phyloP scores from a whole-genome alignment of 108 stramenopile species.

The Thalassiosira profunda region DNA sequence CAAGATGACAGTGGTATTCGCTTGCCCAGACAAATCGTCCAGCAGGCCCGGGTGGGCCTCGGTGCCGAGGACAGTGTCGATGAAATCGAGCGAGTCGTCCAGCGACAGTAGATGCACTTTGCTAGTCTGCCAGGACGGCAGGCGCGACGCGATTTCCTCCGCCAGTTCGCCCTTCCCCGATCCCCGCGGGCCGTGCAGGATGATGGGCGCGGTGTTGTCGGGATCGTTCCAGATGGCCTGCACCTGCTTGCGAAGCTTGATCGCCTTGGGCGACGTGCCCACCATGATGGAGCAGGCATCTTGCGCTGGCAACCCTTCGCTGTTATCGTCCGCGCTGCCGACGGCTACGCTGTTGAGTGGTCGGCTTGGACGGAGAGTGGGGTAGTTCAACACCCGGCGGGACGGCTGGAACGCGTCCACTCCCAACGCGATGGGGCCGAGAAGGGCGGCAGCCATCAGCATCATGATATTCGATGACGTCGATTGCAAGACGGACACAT shows the following conservation, averaged over 20 bases:
- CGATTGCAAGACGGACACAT: no score
- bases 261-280: conserved; percentile 26
- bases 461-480: no score
- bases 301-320: no score
- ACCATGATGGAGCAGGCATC: conserved; percentile 23
- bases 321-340: no score
- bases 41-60: conserved; percentile 22
- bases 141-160: conserved; percentile 19
- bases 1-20: conserved; percentile 30
- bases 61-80: conserved; percentile 38
- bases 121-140: conserved; percentile 38
- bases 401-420: no score
- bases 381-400: no score
- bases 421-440: no score
- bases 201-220: conserved; percentile 21
- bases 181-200: conserved; percentile 26
- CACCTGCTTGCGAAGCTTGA: conserved; percentile 34
- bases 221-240: conserved; percentile 32
- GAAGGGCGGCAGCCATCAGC: no score
- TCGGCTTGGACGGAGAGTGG: no score
- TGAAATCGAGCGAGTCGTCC: conserved; percentile 24
- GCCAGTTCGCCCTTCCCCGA: conserved; percentile 38
- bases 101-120: conserved; percentile 23
- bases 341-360: no score
- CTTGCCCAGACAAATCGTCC: conserved; percentile 28